Evolutionary conservation across 305 asterid species (phyloP), one percentile per base, ranked within the genome.

Genomic region (Fraxinus nigra): DNA sequence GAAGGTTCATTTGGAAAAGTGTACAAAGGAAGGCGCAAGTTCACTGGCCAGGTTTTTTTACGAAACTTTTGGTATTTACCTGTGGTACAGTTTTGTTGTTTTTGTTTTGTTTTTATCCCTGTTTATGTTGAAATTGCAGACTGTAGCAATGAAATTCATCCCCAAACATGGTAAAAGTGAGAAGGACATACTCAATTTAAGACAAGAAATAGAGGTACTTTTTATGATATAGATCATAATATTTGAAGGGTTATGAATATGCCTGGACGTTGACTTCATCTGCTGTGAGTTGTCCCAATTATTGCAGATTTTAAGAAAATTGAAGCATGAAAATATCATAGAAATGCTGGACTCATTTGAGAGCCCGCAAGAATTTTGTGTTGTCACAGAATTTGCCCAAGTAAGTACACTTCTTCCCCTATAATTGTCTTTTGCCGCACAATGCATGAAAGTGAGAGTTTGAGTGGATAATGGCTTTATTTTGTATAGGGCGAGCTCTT

Each of bases 1-100:
- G 99, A 95, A 87, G 98, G 99, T 14, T 97, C 98, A 10, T 97
- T 97, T n/a, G 99, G 98, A 59, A 95, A 95, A 85, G 99, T 97
- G 61, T 97, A 92, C 88, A 94, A 93, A 90, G 99, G 98, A 34
- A 91, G 99, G 84, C 97, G 98, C 80, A 97, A 95, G 87, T 95
- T 87, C 86, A 91, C 93, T 63, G 98, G 98, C 79, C 98, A 94
- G 95, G 99, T 94, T 77, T 11, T 40, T 67, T 77, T 61, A 51
- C 30, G 28, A 63, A 38, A 10, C 54, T 67, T 9, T 77, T 34
- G 22, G 9, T 83, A 79, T 13, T 43, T 51, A 10, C 46, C 22
- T 26, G 48, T 10, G 34, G 30, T 40, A 33, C 77, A 24, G 54
- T 79, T 75, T 4, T 82, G 79, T 24, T 76, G 46, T 65, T 74